Base-by-base conservation (phyloP, 1,284 basidiomycete species). In the Pseudozyma pruni region DNA sequence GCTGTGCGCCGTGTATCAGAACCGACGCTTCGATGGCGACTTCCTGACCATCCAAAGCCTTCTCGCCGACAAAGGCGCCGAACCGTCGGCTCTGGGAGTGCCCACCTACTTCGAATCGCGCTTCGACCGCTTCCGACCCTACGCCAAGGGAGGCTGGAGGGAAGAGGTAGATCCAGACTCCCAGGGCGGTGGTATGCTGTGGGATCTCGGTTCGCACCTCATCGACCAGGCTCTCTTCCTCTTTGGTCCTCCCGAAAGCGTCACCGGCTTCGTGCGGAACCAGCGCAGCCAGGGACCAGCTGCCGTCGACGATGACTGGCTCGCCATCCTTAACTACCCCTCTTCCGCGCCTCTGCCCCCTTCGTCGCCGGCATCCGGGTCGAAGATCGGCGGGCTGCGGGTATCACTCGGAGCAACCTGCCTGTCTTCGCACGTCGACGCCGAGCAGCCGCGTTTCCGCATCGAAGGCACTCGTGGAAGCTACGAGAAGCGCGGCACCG, bases 281-380 rank as follows among this genome's bases (percentile, higher is more conserved):
- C 67, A 75, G 58, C 72, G 79, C 6, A 74, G 72, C 17, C 76
- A 80, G 31, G 69, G 69, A 1, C 50, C 74, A 0, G 32, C 43
- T 5, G 50, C 58, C 10, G 73, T 80, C n/a, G 80, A 81, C 39
- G 80, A 81, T 34, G 79, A 80, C 49, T 81, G 80, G 72, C 52
- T 78, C 8, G 63, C 76, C 13, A 64, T 75, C 33, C 70, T 80
- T 16, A 44, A 58, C 38, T 81, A 81, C 42, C 73, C 79, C 6
- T 17, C 53, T 7, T 48, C 55, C 0, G 56, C 55, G 3, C 77
- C 79, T 0, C 50, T 79, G 20, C 72, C 74, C 1, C 67, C 73
- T 2, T 67, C 72, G 5, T 64, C 70, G 25, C 61, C 57, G 13
- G 74, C 72, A 0, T 49, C 78, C 0, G 79, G 76, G 4, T 71